A percentile compares a stretch with the other conserved stretches of the same genome.
Conservation (phyloP, 495 filamentous ascomycete genomes). For the Rostrohypoxylon terebratum region DNA sequence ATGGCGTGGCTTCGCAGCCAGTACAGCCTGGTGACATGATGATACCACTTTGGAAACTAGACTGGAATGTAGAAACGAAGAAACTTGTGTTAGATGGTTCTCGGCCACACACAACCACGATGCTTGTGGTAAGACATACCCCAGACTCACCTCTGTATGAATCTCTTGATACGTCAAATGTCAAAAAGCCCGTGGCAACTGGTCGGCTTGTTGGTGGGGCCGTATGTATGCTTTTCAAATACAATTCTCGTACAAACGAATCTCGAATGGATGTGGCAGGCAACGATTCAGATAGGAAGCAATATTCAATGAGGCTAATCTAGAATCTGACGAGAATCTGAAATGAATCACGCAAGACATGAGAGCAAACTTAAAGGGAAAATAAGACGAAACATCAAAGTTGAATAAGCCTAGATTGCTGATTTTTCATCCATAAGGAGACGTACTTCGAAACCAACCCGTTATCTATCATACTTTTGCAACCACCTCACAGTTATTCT, state of each 20-base stretch:
- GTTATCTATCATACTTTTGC: not conserved
- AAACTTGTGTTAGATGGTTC: not conserved
- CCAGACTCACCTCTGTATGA: not conserved
- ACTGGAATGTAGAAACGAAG: not conserved
- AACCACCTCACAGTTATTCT: not conserved
- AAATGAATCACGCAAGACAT: not conserved
- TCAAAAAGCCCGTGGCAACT: not conserved
- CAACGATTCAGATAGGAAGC: not conserved
- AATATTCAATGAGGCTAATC: not conserved
- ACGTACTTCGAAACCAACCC: not conserved
- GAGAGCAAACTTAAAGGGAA: not conserved
- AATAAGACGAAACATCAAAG: not conserved
- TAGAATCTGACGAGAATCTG: not conserved
- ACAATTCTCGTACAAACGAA: not conserved
- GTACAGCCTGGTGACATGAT: not conserved
- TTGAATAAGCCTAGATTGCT: not conserved
- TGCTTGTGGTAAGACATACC: not conserved
- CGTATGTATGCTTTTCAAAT: not conserved
- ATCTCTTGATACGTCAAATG: too few species aligned
- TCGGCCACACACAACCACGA: not conserved
- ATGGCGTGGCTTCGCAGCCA: not conserved
- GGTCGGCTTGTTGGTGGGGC: not conserved
- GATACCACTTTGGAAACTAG: conserved; percentile 1
- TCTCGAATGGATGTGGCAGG: not conserved
- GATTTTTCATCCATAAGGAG: not conserved